Percentiles rank a stretch among this genome's conserved stretches.
phyloP scores from a whole-genome alignment of 768 basidiomycete species.

The Kwoniella pini region DNA sequence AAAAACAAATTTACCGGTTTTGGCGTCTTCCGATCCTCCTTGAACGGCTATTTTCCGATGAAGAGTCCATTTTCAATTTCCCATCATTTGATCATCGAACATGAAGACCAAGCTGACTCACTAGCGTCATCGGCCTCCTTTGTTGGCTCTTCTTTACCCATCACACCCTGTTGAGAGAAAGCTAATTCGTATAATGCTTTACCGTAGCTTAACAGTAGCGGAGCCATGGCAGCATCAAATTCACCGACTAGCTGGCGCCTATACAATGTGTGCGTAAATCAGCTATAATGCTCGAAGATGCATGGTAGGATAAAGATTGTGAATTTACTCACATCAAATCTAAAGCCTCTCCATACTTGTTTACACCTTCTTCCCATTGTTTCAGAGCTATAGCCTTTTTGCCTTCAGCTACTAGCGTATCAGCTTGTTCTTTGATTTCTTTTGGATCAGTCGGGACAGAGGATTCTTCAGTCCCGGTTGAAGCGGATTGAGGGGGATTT shows the following conservation, averaged over 20 bases:
- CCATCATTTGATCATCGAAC: no score
- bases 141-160: constrained; percentile 77
- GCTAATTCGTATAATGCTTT: constrained; percentile 92
- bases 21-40: constrained; percentile 18
- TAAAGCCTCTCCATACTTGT: constrained; percentile 51
- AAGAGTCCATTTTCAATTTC: no score
- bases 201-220: constrained; percentile 87
- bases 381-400: constrained; percentile 52
- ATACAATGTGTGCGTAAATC: no score
- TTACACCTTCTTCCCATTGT: constrained; percentile 52
- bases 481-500: neutral
- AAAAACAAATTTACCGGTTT: constrained; percentile 23
- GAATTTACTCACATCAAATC: constrained; percentile 47
- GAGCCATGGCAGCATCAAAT: constrained; percentile 77
- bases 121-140: constrained; percentile 52
- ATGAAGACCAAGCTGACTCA: constrained; percentile 21
- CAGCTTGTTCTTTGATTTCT: constrained; percentile 24
- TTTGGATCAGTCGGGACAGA: neutral
- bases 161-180: constrained; percentile 77
- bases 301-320: neutral
- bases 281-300: no score
- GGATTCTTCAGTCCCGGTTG: neutral
- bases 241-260: constrained; percentile 63
- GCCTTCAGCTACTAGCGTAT: constrained; percentile 47
- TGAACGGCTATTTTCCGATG: no score